phyloP scores from a whole-genome alignment of 2,329 filamentous ascomycete species.

The Lasiodiplodia citricola region DNA sequence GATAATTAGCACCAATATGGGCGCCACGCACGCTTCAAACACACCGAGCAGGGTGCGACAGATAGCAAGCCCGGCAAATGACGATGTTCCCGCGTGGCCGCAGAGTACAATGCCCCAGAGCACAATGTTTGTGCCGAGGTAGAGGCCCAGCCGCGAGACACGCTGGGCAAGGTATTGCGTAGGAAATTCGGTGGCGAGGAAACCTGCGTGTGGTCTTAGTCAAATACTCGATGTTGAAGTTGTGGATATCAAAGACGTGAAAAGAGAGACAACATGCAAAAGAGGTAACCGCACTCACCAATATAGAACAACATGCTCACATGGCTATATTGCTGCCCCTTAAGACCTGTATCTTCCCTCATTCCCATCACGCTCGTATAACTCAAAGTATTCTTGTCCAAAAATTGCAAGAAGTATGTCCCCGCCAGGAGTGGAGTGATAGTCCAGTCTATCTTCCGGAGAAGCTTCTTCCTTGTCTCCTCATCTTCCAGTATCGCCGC shows the following conservation, averaged over 20 bases:
- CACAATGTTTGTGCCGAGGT: constrained; percentile 56
- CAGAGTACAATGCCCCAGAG: constrained; percentile 52
- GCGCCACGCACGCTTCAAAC: constrained; percentile 70
- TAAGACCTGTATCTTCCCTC: constrained; percentile 54
- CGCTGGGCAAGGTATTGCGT: constrained; percentile 69
- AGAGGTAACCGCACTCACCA: constrained; percentile 19
- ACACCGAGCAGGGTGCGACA: constrained; percentile 60
- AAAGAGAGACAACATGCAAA: neutral
- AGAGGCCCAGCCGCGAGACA: constrained; percentile 62
- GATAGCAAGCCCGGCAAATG: constrained; percentile 45
- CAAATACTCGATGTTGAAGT: neutral
- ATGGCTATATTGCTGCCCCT: constrained; percentile 33
- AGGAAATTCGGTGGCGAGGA: constrained; percentile 65
- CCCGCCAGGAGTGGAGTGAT: constrained; percentile 49
- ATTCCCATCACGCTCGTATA: constrained; percentile 70
- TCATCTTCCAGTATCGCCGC: constrained; percentile 36
- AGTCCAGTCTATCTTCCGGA: constrained; percentile 27
- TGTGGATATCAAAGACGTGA: neutral
- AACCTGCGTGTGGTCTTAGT: constrained; percentile 22
- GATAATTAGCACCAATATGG: constrained; percentile 55
- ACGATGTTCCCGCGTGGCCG: constrained; percentile 15
- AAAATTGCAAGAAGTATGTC: constrained; percentile 67
- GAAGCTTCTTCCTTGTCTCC: constrained; percentile 9
- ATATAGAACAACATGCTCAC: constrained; percentile 30
- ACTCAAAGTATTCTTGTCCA: constrained; percentile 66